Evolutionary conservation across 371 early-diverging fungal genomes (phyloP).

Genomic region (Rhizopus arrhizus): DNA sequence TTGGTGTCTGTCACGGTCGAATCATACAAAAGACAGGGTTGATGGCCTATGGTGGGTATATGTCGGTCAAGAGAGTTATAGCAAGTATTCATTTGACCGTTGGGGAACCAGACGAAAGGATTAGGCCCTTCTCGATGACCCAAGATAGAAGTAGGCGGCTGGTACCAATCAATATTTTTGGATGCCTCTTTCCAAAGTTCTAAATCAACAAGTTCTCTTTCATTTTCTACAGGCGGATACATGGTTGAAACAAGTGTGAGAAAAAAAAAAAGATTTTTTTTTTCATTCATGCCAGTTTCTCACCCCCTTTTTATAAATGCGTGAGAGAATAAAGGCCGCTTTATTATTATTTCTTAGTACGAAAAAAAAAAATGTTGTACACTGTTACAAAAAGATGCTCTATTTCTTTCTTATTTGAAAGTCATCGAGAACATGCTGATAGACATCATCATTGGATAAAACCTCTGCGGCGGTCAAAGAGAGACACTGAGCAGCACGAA

Average conservation of each 20-base stretch:
- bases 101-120: constrained; percentile 68
- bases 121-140: constrained; percentile 27
- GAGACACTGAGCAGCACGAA: constrained; percentile 48
- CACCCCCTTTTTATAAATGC: no score
- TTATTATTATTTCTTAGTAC: no score
- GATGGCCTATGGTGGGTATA: constrained; percentile 41
- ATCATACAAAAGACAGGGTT: constrained; percentile 79
- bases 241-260: neutral
- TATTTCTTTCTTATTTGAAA: constrained; percentile 24
- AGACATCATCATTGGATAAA: constrained; percentile 23
- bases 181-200: constrained; percentile 38
- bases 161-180: constrained; percentile 44
- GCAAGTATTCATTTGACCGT: constrained; percentile 83
- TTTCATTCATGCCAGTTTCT: no score
- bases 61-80: constrained; percentile 95
- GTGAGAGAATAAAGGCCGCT: no score
- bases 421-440: constrained; percentile 21
- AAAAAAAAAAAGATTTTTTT: neutral
- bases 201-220: constrained; percentile 14
- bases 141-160: constrained; percentile 35
- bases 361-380: neutral
- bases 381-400: neutral
- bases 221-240: neutral
- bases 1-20: constrained; percentile 67
- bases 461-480: constrained; percentile 34